A percentile compares a stretch with the other conserved stretches of the same genome.
Conservation (phyloP, 2,329 filamentous ascomycete genomes). For the Hymenoscyphus fraxineus region DNA sequence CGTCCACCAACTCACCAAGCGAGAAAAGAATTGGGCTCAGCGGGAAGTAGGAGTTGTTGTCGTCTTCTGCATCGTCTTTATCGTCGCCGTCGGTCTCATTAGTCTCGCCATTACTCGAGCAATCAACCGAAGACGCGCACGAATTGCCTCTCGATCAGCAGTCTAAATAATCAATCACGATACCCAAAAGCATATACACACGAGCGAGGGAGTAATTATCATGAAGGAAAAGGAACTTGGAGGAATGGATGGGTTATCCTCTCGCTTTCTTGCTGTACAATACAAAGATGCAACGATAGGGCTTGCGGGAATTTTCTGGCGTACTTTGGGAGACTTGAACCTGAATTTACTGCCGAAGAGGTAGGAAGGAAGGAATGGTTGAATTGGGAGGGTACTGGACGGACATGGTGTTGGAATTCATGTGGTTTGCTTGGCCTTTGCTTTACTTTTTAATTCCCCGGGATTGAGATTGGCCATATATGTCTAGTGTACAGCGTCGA, state of each 20-base stretch:
- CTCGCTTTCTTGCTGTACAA: neutral
- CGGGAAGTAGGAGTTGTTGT: constrained; percentile 57
- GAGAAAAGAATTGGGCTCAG: constrained; percentile 50
- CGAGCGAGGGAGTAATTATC: neutral
- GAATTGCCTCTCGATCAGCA: constrained; percentile 6
- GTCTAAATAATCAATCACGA: constrained; percentile 6
- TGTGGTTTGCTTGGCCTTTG: neutral
- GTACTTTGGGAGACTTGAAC: neutral
- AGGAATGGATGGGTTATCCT: neutral
- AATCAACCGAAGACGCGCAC: constrained; percentile 32
- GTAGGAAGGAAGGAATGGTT: neutral
- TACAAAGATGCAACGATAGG: neutral
- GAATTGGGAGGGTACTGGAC: neutral
- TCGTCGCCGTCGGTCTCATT: constrained; percentile 49
- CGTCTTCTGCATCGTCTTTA: constrained; percentile 58
- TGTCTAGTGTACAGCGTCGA: neutral
- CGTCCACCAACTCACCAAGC: constrained; percentile 46
- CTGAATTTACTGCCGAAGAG: neutral
- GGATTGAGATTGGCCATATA: neutral
- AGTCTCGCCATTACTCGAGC: constrained; percentile 47
- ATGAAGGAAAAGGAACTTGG: neutral
- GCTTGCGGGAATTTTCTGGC: neutral
- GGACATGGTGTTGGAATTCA: neutral
- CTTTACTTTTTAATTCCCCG: neutral
- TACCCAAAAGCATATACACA: neutral